These are phyloP conservation scores for Shiraia bambusicola DNA, from an alignment of 2,329 filamentous ascomycete genomes.

Conservation along the genomic window DNA sequence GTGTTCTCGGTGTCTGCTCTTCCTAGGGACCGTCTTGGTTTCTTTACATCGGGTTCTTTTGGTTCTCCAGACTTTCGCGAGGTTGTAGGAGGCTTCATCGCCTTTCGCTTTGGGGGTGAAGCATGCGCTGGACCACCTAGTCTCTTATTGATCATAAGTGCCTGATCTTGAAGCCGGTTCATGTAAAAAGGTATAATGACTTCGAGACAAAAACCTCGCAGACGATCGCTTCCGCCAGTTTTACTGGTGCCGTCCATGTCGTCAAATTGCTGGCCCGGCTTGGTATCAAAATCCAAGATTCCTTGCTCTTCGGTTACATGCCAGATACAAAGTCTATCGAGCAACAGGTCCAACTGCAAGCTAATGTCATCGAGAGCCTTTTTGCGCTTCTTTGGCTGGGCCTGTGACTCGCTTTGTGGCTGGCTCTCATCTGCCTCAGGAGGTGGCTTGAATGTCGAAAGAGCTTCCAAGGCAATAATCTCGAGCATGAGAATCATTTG, in stretches of 20 bases:
- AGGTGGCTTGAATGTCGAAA: slow-evolving; percentile 40
- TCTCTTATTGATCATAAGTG: slow-evolving; percentile 71
- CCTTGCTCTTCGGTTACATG: slow-evolving; percentile 69
- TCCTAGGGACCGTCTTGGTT: slow-evolving; percentile 57
- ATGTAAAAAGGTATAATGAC: slow-evolving; percentile 82
- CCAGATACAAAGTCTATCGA: slow-evolving; percentile 81
- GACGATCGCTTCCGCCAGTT: slow-evolving; percentile 55
- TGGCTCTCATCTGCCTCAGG: slow-evolving; percentile 22
- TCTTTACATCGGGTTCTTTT: slow-evolving; percentile 44
- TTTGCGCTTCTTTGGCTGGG: slow-evolving; percentile 43
- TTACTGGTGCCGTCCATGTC: slow-evolving; percentile 24
- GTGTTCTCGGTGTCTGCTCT: slow-evolving; percentile 61
- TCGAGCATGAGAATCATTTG: slow-evolving; percentile 81
- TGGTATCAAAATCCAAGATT: slow-evolving; percentile 37
- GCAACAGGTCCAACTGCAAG: slow-evolving; percentile 68
- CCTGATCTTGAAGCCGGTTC: slow-evolving; percentile 70
- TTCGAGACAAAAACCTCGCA: slow-evolving; percentile 77
- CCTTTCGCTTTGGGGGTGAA: slow-evolving; percentile 56
- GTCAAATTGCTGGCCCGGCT: slow-evolving; percentile 24
- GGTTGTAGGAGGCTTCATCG: slow-evolving; percentile 41
- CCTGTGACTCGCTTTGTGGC: slow-evolving; percentile 13
- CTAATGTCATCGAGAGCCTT: slow-evolving; percentile 68
- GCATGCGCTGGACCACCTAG: slow-evolving; percentile 69
- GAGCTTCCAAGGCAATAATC: slow-evolving; percentile 67
- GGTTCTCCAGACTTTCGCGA: slow-evolving; percentile 44